A percentile compares a stretch with the other conserved stretches of the same genome.
Evolutionary conservation across 2,329 filamentous ascomycete species (phyloP).

Genomic region (Trichoderma sp.): DNA sequence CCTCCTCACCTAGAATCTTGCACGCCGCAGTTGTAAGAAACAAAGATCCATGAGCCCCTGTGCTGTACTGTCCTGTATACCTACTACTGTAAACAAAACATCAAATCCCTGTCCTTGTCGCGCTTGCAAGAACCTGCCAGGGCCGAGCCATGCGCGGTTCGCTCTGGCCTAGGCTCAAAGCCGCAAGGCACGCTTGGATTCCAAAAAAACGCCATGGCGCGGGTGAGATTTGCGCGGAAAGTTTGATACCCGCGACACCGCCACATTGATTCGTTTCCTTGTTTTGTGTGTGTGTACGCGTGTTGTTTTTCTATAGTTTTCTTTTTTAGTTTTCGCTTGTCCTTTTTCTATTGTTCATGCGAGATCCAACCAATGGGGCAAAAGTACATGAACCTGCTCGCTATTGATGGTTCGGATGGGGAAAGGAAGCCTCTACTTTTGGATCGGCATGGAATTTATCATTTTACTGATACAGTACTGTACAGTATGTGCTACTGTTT

Average conservation of each 20-base stretch:
- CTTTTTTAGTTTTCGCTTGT: too few relatives aligned
- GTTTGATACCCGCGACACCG: slow-evolving; percentile 1
- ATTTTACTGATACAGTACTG: too few relatives aligned
- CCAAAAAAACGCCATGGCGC: slow-evolving; percentile 5
- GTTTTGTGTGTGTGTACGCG: not conserved
- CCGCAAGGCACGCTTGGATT: not conserved
- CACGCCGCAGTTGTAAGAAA: not conserved
- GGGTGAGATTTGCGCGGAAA: slow-evolving; percentile 1
- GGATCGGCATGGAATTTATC: not conserved
- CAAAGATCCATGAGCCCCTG: not conserved
- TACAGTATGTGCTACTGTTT: not conserved
- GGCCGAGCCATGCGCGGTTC: not conserved
- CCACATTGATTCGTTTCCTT: slow-evolving; percentile 1
- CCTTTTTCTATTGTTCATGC: not conserved
- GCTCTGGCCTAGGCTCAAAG: slow-evolving; percentile 1
- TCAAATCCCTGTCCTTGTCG: not conserved
- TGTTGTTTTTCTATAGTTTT: too few relatives aligned
- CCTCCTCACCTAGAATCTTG: not conserved
- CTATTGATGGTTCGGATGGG: not conserved
- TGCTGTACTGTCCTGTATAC: too few relatives aligned
- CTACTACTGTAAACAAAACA: not conserved
- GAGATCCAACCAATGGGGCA: not conserved
- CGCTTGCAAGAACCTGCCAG: not conserved
- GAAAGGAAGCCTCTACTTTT: not conserved
- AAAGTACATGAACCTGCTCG: not conserved